Base-by-base conservation (phyloP, 192 early-diverging fungal species). In the Coemansia sp. region DNA sequence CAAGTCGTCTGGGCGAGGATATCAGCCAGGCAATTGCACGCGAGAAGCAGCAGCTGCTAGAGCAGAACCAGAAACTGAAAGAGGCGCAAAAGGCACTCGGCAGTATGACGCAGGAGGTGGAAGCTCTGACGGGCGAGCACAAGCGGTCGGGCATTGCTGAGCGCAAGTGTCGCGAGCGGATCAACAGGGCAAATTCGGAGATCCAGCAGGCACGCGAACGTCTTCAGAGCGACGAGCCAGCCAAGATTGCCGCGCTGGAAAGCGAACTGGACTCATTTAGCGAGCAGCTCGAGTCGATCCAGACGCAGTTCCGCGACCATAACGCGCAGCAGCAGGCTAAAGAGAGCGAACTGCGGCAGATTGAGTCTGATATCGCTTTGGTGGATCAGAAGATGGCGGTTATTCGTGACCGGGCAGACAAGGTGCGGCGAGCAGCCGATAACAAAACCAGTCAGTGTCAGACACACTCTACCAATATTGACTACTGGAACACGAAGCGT, bases 161-260 rank as follows among this genome's bases (percentile, higher is more conserved):
- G 26, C 85, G 81, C 26, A 75, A 74, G 52, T 61, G 65, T 68
- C 72, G 72, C 23, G 55, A 54, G 31, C 56, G 52, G 5, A 81
- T 69, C 36, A 82, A 63, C 60, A 62, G 59, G 57, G 52, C 65
- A 50, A 70, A 59, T 26, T 62, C 52, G 34, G 60, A 74, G 42
- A 71, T 86, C 22, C 61, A 84, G 36, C 79, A 76, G 62, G 48
- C 74, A 12, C 73, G 80, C 26, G 86, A 89, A 15, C 63, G 68
- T 5, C 62, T 89, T 19, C 78, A 78, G 62, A 85, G 88, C 68
- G 80, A 87, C 17, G 85, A 88, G 59, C 86, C 87, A 1, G 84
- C 84, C 15, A 85, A 89, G 62, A 68, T 90, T 51, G 66, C 77
- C 0, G 84, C 85, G 23, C 78, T 87, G 38, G 85, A 87, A 61